Base-by-base conservation (phyloP, 2,329 filamentous ascomycete species). In the Cercospora brassicicola region DNA sequence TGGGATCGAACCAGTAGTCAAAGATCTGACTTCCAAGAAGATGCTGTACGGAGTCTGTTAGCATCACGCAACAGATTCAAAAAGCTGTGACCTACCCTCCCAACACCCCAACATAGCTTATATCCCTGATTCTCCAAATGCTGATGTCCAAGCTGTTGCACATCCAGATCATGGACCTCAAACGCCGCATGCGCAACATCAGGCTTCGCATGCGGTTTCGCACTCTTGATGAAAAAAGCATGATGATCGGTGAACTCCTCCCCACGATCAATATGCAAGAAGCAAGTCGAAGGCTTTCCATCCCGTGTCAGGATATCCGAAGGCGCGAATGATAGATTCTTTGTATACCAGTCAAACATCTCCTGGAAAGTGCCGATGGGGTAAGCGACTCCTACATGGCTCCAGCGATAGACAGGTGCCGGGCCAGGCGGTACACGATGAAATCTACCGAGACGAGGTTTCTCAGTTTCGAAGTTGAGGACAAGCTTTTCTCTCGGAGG, bases 121-220 rank as follows among this genome's bases (percentile, higher is more conserved):
- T 89, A 89, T 0, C 86, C 87, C 76, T 88, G 86, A 67, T 86
- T 79, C 1, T 82, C 81, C 65, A 91, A 80, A 86, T 87, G 91
- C 72, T 90, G 85, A 77, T 91, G 90, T 0, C 90, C 90, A 2
- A 91, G 80, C 33, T 87, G 82, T 79, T 91, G 89, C 2, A 87
- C 86, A 75, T 92, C 89, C 73, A 90, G 89, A 76, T 91, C 88
- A 73, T 90, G 85, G 3, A 90, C 88, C 78, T 91, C 90, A 70
- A 89, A 91, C 1, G 84, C 87, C 18, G 85, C 86, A 78, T 91
- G 90, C 75, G 91, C 89, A 2, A 91, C 84, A 26, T 65, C 55
- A 5, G 68, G 51, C 18, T 81, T 79, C 64, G 73, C 71, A 6
- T 18, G 33, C 0, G 59, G 45, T 15, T 51, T 51, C 7, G 59